Evolutionary conservation across 169 alveolate species (phyloP).

Genomic region (Plasmodium cynomolgi): DNA sequence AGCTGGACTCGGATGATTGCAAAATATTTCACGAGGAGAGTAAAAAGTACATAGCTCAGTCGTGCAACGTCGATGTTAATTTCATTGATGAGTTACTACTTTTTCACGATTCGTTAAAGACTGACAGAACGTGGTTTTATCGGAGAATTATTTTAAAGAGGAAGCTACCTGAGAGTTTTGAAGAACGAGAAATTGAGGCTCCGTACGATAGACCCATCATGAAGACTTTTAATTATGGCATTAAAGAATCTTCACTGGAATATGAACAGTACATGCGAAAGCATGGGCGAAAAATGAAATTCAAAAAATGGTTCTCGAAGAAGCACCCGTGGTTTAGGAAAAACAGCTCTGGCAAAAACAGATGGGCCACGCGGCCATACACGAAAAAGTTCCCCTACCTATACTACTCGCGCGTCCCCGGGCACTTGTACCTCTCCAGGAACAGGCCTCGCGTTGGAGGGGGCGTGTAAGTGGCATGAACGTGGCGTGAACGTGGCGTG

Average conservation of each 20-base stretch:
- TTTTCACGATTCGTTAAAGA: constrained; percentile 82
- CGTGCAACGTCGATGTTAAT: constrained; percentile 74
- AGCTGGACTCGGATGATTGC: constrained; percentile 80
- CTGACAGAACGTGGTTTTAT: constrained; percentile 85
- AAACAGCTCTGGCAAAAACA: constrained; percentile 79
- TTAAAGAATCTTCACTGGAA: constrained; percentile 63
- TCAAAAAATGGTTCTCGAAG: constrained; percentile 65
- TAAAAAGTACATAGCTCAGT: constrained; percentile 77
- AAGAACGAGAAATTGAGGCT: constrained; percentile 80
- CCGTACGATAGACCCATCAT: constrained; percentile 65
- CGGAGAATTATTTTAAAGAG: constrained; percentile 77
- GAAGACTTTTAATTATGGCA: constrained; percentile 32
- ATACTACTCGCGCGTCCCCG: constrained; percentile 31
- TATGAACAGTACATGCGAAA: constrained; percentile 57
- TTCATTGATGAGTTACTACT: constrained; percentile 82
- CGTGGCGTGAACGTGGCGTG: no score
- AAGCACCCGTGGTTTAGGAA: constrained; percentile 86
- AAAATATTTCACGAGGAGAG: constrained; percentile 81
- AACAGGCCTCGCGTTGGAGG: constrained; percentile 27
- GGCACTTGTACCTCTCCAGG: constrained; percentile 20
- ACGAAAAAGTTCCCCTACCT: constrained; percentile 77
- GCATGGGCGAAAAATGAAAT: constrained; percentile 44
- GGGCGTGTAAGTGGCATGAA: no score
- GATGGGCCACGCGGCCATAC: constrained; percentile 83
- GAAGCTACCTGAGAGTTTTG: constrained; percentile 78